Evolutionary conservation across 352 stramenopile genomes (phyloP).

Genomic region (Elongisporangium undulatum): DNA sequence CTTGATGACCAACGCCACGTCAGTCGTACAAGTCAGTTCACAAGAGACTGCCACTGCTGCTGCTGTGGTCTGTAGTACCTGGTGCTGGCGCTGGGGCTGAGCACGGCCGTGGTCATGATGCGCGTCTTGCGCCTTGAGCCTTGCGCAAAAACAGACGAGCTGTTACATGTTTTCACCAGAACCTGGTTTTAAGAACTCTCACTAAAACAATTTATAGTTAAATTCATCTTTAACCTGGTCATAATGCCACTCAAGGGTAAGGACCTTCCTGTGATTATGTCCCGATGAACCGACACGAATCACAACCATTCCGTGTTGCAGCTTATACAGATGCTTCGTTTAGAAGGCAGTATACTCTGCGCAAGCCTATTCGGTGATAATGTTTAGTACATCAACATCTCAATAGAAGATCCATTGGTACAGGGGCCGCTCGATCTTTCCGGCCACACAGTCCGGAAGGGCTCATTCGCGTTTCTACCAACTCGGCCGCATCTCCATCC

Average conservation of each 20-base stretch:
- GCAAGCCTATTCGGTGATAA: neutral
- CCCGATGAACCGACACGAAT: neutral
- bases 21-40: neutral
- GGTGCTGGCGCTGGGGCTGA: neutral
- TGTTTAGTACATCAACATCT: neutral
- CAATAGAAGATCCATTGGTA: neutral
- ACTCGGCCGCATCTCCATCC: no score
- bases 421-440: neutral
- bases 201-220: no score
- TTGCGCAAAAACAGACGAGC: neutral
- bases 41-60: no score
- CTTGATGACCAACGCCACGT: conserved; percentile 4
- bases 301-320: neutral
- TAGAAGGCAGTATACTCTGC: neutral
- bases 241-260: no score
- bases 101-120: neutral
- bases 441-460: neutral
- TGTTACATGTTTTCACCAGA: neutral
- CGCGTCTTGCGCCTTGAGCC: neutral
- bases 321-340: neutral
- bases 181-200: neutral
- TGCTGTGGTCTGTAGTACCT: no score
- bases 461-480: neutral
- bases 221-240: no score
- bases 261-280: neutral